A percentile compares a stretch with the other conserved stretches of the same genome.
These are phyloP conservation scores for Babesia ovata DNA, from an alignment of 169 alveolate species.

Conservation along the genomic window DNA sequence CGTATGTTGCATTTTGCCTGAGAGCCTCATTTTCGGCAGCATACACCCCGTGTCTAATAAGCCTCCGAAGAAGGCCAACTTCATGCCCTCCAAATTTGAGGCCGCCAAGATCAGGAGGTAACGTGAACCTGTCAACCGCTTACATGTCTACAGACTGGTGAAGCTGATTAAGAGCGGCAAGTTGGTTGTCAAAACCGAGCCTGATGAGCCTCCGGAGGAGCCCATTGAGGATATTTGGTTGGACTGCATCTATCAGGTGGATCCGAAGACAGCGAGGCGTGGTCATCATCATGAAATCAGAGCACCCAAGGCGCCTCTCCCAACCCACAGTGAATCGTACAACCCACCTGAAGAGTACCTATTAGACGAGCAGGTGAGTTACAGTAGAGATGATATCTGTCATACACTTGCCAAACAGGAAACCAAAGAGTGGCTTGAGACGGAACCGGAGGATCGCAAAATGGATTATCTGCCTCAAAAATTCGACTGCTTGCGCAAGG, in stretches of 20 bases:
- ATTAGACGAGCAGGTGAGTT: slow-evolving; percentile 48
- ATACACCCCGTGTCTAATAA: slow-evolving; percentile 81
- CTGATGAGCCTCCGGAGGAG: slow-evolving; percentile 44
- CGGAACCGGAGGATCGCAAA: slow-evolving; percentile 50
- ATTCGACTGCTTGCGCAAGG: slow-evolving; percentile 86
- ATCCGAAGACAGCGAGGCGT: slow-evolving; percentile 63
- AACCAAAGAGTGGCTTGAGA: slow-evolving; percentile 52
- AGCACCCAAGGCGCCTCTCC: slow-evolving; percentile 62
- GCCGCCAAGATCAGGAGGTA: slow-evolving; percentile 80
- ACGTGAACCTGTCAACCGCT: neutral
- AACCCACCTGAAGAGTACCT: slow-evolving; percentile 70
- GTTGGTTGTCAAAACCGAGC: slow-evolving; percentile 31
- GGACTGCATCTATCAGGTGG: slow-evolving; percentile 73
- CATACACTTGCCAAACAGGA: slow-evolving; percentile 24
- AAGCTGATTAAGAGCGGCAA: slow-evolving; percentile 72
- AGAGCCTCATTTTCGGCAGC: slow-evolving; percentile 12
- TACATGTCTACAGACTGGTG: slow-evolving; percentile 63
- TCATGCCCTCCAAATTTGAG: slow-evolving; percentile 89
- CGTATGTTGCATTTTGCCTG: slow-evolving; percentile 17
- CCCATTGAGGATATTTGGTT: slow-evolving; percentile 84
- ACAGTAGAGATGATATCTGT: neutral
- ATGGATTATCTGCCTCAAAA: slow-evolving; percentile 81
- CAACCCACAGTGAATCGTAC: slow-evolving; percentile 66
- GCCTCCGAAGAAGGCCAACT: slow-evolving; percentile 85
- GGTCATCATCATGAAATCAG: slow-evolving; percentile 50